Evolutionary conservation across 2,329 filamentous ascomycete species (phyloP).

Genomic region (Cercospora zeina): DNA sequence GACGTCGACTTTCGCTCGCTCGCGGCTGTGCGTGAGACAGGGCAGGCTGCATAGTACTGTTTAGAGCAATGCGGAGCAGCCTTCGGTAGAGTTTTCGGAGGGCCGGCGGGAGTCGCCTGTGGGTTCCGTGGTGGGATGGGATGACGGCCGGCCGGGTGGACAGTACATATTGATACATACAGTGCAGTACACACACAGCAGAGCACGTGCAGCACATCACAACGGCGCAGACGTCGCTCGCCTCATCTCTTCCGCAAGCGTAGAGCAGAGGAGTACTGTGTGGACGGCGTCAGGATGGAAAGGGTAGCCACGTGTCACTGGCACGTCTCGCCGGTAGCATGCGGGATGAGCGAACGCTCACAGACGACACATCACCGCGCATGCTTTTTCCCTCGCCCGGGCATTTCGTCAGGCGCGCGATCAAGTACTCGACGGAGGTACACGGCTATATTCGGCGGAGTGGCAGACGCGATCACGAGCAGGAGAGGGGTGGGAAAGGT

Average conservation of each 20-base stretch:
- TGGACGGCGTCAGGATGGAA: neutral
- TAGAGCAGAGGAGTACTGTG: neutral
- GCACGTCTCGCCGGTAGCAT: conserved; percentile 11
- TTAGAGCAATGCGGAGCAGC: neutral
- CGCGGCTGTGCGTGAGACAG: neutral
- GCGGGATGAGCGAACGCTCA: conserved; percentile 1
- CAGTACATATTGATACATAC: no score
- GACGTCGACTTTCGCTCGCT: neutral
- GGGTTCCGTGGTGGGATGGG: neutral
- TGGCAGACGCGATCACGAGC: conserved; percentile 13
- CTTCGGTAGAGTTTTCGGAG: neutral
- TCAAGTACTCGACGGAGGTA: conserved; percentile 10
- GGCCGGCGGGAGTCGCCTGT: neutral
- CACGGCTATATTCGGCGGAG: conserved; percentile 13
- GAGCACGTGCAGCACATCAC: neutral
- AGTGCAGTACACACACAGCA: no score
- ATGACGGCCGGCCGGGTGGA: neutral
- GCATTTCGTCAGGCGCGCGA: neutral
- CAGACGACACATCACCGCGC: no score
- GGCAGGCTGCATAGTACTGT: neutral
- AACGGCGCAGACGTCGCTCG: conserved; percentile 1
- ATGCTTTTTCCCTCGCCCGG: no score
- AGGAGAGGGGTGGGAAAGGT: neutral
- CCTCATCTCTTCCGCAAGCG: conserved; percentile 2
- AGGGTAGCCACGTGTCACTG: conserved; percentile 22